These are phyloP conservation scores for Platanthera zijinensis DNA, from an alignment of 106 monocot species.

Conservation along the genomic window DNA sequence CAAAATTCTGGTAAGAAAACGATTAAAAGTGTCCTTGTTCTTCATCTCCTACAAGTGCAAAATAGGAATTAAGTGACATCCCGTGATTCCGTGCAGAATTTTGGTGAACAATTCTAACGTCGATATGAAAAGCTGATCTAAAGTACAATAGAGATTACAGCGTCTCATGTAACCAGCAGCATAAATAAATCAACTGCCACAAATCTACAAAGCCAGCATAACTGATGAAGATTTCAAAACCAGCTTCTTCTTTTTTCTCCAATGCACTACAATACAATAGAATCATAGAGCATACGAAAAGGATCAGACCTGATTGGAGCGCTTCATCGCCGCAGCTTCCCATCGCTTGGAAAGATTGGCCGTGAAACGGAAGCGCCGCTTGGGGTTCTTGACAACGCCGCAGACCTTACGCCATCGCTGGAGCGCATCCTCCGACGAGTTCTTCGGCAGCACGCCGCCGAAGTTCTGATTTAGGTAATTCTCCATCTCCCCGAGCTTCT, in stretches of 20 bases:
- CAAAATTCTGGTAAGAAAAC: no score
- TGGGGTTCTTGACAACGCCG: constrained; percentile 92
- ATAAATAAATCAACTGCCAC: no score
- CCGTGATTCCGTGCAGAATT: no score
- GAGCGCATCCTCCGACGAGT: constrained; percentile 77
- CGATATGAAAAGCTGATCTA: no score
- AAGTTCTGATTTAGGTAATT: constrained; percentile 81
- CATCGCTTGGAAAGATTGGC: constrained; percentile 82
- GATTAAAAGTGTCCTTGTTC: no score
- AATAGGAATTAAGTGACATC: no score
- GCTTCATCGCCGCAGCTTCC: constrained; percentile 78
- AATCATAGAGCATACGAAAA: neutral
- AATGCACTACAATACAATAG: neutral
- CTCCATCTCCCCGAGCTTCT: constrained; percentile 42
- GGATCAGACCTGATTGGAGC: constrained; percentile 56
- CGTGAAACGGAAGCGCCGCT: constrained; percentile 81
- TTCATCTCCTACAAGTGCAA: no score
- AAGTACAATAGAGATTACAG: no score
- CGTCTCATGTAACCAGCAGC: no score
- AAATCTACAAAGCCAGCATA: neutral
- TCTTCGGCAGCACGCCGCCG: constrained; percentile 74
- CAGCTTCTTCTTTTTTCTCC: neutral
- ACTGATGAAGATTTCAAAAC: neutral
- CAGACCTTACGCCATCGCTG: constrained; percentile 71
- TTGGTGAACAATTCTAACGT: no score